Evolutionary conservation across 805 yeast genomes (phyloP), one percentile per base, ranked within the genome.

Genomic region (Priceomyces carsonii): DNA sequence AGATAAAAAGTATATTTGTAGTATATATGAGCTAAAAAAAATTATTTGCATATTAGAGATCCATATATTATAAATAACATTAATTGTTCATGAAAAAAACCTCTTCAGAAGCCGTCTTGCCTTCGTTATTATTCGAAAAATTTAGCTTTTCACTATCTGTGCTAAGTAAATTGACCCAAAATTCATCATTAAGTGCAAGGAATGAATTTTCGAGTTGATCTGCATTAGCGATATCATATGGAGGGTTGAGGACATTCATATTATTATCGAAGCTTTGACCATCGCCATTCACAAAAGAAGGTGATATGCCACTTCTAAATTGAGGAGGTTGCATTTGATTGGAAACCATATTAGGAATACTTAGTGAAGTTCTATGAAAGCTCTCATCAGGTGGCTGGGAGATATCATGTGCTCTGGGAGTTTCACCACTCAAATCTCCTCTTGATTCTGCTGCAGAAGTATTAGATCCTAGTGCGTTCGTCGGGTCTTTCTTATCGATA

Each of bases 121-220:
- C 29, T 19, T 34, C 32, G 17, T 31, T 22, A 33, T 40, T 47
- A 29, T 42, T 51, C n/a, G 37, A 44, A 32, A 66, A 63, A 35
- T 64, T 59, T 29, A 64, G 48, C 33, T 55, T 53, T 45, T 65
- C 63, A 12, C 63, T 43, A 26, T 50, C 61, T 1, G 64, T 51
- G 33, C 62, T 62, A 20, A 74, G 52, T 21, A 75, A 55, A 39
- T 82, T 85, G 22, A 79, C 69, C 89, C 89, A 82, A 47, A 82
- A 79, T 50, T 82, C 89, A 48, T 82, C 89, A 39, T 77, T 79
- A 22, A 81, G 55, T 7, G 79, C 73, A 63, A 72, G 69, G 31
- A 70, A 71, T 8, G 80, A 75, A 46, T 63, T 62, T 29, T 74
- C 77, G 14, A 68, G 47, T 32, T 70, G 61, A 35, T 23, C 36